Evolutionary conservation across 768 basidiomycete genomes (phyloP).

Genomic region (Mycena alexandri): DNA sequence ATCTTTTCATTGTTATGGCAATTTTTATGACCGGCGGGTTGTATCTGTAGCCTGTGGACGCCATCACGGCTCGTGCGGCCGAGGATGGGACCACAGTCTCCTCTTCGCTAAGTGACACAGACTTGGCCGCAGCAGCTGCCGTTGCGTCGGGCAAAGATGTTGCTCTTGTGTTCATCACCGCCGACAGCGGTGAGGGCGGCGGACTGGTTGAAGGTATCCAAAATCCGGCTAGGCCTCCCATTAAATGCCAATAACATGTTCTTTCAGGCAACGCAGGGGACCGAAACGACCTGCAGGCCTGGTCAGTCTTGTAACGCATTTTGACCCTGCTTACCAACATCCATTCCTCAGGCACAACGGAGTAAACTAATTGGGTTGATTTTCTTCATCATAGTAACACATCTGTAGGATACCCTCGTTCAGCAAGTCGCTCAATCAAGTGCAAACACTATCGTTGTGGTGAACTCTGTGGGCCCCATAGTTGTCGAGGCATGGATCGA

Average conservation of each 20-base stretch:
- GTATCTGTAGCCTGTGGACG: slow-evolving; percentile 52
- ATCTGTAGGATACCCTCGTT: slow-evolving; percentile 57
- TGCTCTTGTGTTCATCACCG: slow-evolving; percentile 67
- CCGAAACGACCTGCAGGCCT: slow-evolving; percentile 62
- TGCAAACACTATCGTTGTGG: slow-evolving; percentile 72
- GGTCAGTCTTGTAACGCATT: slow-evolving; percentile 33
- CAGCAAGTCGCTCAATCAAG: slow-evolving; percentile 64
- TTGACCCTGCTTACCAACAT: no score
- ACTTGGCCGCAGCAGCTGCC: slow-evolving; percentile 57
- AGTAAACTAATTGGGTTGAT: slow-evolving; percentile 41
- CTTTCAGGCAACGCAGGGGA: slow-evolving; percentile 66
- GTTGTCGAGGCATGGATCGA: slow-evolving; percentile 69
- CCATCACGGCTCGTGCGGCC: slow-evolving; percentile 58
- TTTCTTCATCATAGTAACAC: background rate
- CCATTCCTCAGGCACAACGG: slow-evolving; percentile 51
- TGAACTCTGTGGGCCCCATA: slow-evolving; percentile 75
- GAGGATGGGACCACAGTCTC: slow-evolving; percentile 56
- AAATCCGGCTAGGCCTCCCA: no score
- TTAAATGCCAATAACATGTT: no score
- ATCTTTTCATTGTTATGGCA: background rate
- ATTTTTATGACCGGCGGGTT: background rate
- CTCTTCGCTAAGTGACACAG: slow-evolving; percentile 62
- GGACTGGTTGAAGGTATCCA: slow-evolving; percentile 31
- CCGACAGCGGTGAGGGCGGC: slow-evolving; percentile 32
- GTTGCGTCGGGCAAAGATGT: slow-evolving; percentile 60